A percentile compares a stretch with the other conserved stretches of the same genome.
Conservation (phyloP, 2,329 filamentous ascomycete genomes). For the Paecilomyces variotii region DNA sequence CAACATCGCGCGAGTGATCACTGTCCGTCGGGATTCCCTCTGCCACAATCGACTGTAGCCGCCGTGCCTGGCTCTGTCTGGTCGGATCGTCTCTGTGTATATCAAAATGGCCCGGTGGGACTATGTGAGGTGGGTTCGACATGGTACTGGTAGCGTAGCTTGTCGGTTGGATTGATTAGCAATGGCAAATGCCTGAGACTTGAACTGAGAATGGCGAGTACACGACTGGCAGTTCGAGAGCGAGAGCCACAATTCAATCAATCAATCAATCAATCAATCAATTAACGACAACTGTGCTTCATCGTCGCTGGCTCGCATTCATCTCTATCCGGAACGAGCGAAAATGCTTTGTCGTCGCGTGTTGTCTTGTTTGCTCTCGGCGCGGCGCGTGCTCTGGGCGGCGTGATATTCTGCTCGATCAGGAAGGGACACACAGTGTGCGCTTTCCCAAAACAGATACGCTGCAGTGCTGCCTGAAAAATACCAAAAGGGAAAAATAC, state of each 20-base stretch:
- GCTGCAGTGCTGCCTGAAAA: conserved; percentile 2
- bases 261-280: neutral
- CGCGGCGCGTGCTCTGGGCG: neutral
- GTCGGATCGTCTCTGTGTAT: conserved; percentile 13
- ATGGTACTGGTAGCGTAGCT: conserved; percentile 15
- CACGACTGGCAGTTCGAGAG: neutral
- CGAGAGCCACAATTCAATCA: neutral
- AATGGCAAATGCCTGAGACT: neutral
- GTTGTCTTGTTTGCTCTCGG: neutral
- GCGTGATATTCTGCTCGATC: neutral
- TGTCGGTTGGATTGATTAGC: neutral
- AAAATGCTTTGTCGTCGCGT: neutral
- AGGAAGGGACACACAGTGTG: neutral
- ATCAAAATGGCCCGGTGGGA: conserved; percentile 17
- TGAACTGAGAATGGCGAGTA: neutral
- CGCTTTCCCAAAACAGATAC: neutral
- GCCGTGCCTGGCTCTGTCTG: conserved; percentile 5
- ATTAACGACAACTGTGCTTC: neutral
- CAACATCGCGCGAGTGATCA: conserved; percentile 13
- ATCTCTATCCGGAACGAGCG: neutral
- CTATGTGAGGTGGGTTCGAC: conserved; percentile 16
- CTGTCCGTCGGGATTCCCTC: conserved; percentile 9
- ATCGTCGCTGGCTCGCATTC: neutral
- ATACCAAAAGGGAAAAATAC: conserved; percentile 20
- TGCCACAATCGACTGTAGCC: conserved; percentile 11